These are phyloP conservation scores for Larix kaempferi DNA, from an alignment of 75 land plant species.

Conservation along the genomic window DNA sequence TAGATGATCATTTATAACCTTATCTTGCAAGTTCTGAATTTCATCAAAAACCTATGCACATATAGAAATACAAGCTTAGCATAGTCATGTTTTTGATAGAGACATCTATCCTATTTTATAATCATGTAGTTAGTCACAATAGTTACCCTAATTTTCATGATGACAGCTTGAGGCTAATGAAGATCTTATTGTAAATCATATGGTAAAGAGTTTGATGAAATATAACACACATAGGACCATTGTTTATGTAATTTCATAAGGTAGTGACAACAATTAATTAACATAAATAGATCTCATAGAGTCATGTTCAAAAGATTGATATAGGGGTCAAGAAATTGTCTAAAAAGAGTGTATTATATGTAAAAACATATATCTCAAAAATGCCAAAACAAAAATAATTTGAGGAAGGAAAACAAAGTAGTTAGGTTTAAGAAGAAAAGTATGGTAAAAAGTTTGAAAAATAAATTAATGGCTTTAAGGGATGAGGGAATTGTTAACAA, in stretches of 20 bases:
- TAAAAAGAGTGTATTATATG: too few relatives aligned
- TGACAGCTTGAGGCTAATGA: background rate
- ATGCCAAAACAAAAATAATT: too few relatives aligned
- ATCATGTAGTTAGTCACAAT: background rate
- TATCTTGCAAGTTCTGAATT: constrained; percentile 56
- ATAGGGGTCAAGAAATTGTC: too few relatives aligned
- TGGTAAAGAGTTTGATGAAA: background rate
- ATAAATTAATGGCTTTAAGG: background rate
- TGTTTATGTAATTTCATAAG: background rate
- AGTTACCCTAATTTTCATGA: background rate
- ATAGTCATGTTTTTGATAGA: background rate
- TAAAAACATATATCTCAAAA: too few relatives aligned
- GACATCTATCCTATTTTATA: background rate
- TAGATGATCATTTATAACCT: constrained; percentile 53
- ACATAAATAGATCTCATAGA: background rate
- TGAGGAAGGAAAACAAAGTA: too few relatives aligned
- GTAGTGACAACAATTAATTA: background rate
- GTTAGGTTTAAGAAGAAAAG: too few relatives aligned
- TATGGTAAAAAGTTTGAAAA: too few relatives aligned
- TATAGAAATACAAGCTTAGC: background rate
- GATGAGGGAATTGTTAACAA: background rate
- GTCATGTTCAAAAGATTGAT: too few relatives aligned
- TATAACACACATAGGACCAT: background rate
- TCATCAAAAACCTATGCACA: constrained; percentile 73
- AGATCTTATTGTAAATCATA: background rate